Evolutionary conservation across 352 stramenopile species (phyloP).

Genomic region (Thraustotheca clavata): DNA sequence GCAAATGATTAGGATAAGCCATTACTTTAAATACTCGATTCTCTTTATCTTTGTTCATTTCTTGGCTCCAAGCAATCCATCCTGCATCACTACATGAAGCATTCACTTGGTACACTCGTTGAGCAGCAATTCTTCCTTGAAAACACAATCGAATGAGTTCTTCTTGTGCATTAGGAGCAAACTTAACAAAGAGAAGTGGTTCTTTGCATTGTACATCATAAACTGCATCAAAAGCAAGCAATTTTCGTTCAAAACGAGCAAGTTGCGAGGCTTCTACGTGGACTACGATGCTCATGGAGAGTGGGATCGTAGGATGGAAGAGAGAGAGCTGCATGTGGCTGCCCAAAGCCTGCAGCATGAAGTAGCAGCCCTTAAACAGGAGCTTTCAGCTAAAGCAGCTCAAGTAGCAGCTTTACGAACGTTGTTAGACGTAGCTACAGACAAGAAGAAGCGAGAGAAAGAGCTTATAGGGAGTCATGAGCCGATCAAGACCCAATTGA

Average conservation of each 20-base stretch:
- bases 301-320: background rate
- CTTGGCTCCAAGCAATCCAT: conserved; percentile 31
- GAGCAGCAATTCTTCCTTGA: conserved; percentile 33
- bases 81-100: conserved; percentile 31
- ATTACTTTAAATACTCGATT: conserved; percentile 26
- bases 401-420: background rate
- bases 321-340: background rate
- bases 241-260: conserved; percentile 18
- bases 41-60: conserved; percentile 9
- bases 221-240: background rate
- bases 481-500: background rate
- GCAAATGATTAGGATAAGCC: conserved; percentile 33
- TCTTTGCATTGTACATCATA: conserved; percentile 16
- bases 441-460: background rate
- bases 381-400: background rate
- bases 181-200: conserved; percentile 29
- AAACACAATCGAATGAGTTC: conserved; percentile 19
- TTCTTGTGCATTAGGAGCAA: background rate
- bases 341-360: background rate
- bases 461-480: background rate
- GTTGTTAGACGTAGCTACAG: background rate
- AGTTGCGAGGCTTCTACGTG: conserved; percentile 30
- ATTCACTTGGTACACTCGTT: conserved; percentile 45
- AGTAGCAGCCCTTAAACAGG: background rate
- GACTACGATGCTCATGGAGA: conserved; percentile 22